These are phyloP conservation scores for Cladosporium sp. DNA, from an alignment of 2,329 filamentous ascomycete genomes.

Conservation along the genomic window DNA sequence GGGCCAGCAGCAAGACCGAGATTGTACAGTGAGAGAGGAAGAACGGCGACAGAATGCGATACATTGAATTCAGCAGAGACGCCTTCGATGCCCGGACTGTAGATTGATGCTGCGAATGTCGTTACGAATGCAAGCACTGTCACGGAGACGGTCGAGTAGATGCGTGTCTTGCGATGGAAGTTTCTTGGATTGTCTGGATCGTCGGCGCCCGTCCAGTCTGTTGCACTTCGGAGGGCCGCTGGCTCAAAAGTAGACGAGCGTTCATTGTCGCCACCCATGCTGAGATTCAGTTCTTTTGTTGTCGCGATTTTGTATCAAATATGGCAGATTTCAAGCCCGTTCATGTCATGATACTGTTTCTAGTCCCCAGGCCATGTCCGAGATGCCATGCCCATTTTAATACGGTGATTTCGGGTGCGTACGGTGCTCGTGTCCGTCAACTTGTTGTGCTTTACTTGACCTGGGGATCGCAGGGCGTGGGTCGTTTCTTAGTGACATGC, in stretches of 20 bases:
- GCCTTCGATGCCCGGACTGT: slow-evolving; percentile 25
- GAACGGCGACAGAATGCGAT: slow-evolving; percentile 29
- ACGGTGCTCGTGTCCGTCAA: neutral
- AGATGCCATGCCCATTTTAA: neutral
- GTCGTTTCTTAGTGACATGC: neutral
- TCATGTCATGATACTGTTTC: neutral
- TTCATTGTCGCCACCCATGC: neutral
- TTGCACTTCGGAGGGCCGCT: neutral
- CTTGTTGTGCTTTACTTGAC: slow-evolving; percentile 2
- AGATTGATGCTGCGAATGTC: slow-evolving; percentile 29
- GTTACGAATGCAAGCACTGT: slow-evolving; percentile 29
- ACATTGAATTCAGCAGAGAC: slow-evolving; percentile 25
- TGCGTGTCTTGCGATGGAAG: slow-evolving; percentile 22
- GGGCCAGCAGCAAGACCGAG: slow-evolving; percentile 36
- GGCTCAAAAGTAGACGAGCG: neutral
- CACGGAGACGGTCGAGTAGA: slow-evolving; percentile 24
- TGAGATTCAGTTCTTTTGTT: neutral
- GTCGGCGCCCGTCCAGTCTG: slow-evolving; percentile 25
- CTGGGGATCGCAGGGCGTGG: slow-evolving; percentile 6
- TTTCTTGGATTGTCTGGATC: slow-evolving; percentile 31
- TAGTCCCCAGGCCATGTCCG: neutral
- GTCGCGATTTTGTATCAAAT: neutral
- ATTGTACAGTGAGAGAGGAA: slow-evolving; percentile 35
- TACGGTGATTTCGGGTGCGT: neutral
- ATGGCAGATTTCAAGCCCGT: neutral